phyloP scores from a whole-genome alignment of 1,284 basidiomycete species.

The Trichosporon faecale region DNA sequence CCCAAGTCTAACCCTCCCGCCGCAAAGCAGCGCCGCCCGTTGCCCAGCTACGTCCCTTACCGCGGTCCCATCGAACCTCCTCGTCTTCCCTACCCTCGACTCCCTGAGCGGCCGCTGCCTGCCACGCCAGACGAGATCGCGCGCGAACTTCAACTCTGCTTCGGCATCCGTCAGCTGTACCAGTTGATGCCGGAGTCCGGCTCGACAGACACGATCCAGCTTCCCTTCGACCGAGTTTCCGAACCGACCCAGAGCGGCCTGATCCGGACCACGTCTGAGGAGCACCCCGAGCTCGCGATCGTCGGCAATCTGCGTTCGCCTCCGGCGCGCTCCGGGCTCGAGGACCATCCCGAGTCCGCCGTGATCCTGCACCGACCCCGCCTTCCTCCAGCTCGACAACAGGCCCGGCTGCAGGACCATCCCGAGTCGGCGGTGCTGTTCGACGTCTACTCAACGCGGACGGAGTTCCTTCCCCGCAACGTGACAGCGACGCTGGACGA shows the following conservation, averaged over 20 bases:
- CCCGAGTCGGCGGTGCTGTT: neutral
- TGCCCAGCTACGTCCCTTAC: conserved; percentile 43
- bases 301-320: neutral
- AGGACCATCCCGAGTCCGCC: neutral
- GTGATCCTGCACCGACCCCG: neutral
- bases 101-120: neutral
- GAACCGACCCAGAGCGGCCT: neutral
- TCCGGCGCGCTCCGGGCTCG: neutral
- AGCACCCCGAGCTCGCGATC: neutral
- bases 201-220: neutral
- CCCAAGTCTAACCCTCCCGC: neutral
- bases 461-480: neutral
- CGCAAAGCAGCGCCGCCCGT: neutral
- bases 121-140: conserved; percentile 1
- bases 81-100: neutral
- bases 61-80: conserved; percentile 33
- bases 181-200: neutral
- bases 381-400: neutral
- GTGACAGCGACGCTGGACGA: neutral
- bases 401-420: neutral
- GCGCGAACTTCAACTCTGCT: neutral
- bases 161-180: neutral
- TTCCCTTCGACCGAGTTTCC: neutral
- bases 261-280: neutral
- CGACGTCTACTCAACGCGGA: neutral